Conservation (phyloP, 1,284 basidiomycete genomes). For the Pseudozyma tsukubaensis region DNA sequence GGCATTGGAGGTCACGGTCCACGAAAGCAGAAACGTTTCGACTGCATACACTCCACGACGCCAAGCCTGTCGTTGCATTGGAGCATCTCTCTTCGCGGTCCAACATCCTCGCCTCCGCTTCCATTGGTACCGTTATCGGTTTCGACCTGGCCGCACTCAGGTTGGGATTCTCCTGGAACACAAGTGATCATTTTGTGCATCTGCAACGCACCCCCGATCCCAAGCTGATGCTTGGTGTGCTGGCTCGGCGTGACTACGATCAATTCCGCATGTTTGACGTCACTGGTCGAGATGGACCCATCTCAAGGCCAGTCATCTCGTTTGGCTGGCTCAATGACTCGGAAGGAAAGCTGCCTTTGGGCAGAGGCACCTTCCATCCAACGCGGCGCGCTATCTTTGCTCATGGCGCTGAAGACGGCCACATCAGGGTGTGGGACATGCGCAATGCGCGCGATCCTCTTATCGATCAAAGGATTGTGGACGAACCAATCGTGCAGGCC, state of each 20-base stretch:
- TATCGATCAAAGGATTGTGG: conserved; percentile 23
- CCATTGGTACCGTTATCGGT: conserved; percentile 32
- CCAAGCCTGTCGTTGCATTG: conserved; percentile 29
- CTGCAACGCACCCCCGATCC: conserved; percentile 43
- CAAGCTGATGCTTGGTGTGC: conserved; percentile 32
- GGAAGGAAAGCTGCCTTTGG: conserved; percentile 26
- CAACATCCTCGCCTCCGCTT: conserved; percentile 30
- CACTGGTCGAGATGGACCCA: conserved; percentile 31
- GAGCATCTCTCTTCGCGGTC: conserved; percentile 26
- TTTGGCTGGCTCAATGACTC: conserved; percentile 50
- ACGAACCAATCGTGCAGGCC: conserved; percentile 42
- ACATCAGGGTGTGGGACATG: conserved; percentile 45
- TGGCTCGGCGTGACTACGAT: conserved; percentile 43
- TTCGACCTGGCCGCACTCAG: conserved; percentile 33
- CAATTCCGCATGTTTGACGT: conserved; percentile 51
- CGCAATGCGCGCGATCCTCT: conserved; percentile 38
- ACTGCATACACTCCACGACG: conserved; percentile 38
- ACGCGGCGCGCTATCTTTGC: conserved; percentile 36
- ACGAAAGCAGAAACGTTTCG: conserved; percentile 12
- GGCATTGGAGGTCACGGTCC: conserved; percentile 30
- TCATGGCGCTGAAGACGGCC: conserved; percentile 40
- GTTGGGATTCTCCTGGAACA: conserved; percentile 40
- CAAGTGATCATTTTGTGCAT: conserved; percentile 44
- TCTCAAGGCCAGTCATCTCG: conserved; percentile 36
- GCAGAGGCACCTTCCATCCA: conserved; percentile 39